Percentiles rank a stretch among this genome's conserved stretches.
Evolutionary conservation across 768 basidiomycete genomes (phyloP).

Genomic region (Bullera alba): DNA sequence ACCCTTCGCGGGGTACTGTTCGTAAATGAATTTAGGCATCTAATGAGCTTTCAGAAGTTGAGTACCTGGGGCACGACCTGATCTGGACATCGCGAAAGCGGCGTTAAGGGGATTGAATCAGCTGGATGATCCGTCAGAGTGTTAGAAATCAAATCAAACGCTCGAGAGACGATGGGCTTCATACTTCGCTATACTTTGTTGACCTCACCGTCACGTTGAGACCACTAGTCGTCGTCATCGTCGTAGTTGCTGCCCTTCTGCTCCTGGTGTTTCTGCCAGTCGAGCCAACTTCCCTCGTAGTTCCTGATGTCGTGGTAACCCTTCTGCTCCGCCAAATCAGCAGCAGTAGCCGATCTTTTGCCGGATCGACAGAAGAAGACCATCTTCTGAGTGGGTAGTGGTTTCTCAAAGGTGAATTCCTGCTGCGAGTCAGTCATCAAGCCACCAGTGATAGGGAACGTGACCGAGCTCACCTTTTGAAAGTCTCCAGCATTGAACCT

Average conservation of each 20-base stretch:
- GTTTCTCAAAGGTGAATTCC: conserved; percentile 47
- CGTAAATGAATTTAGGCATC: too few species aligned
- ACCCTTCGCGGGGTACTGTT: too few species aligned
- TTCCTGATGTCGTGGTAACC: conserved; percentile 70
- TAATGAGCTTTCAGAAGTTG: too few species aligned
- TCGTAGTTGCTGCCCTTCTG: conserved; percentile 12
- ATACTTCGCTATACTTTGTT: background rate
- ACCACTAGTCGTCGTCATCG: conserved; percentile 39
- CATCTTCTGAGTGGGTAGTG: conserved; percentile 57
- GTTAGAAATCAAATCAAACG: too few species aligned
- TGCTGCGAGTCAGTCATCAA: conserved; percentile 54
- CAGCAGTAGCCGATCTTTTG: conserved; percentile 69
- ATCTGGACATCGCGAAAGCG: too few species aligned
- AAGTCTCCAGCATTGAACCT: conserved; percentile 41
- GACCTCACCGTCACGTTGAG: too few species aligned
- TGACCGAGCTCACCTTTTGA: conserved; percentile 23
- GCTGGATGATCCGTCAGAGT: too few species aligned
- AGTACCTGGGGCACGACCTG: too few species aligned
- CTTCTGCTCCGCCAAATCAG: conserved; percentile 71
- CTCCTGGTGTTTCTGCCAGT: conserved; percentile 60
- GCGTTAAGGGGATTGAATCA: too few species aligned
- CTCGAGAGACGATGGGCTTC: too few species aligned
- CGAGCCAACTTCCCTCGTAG: conserved; percentile 81
- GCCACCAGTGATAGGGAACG: conserved; percentile 51
- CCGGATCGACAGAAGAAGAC: conserved; percentile 90